phyloP scores from a whole-genome alignment of 225 moss, liverwort and hornwort species.

The Physcomitrium patens region DNA sequence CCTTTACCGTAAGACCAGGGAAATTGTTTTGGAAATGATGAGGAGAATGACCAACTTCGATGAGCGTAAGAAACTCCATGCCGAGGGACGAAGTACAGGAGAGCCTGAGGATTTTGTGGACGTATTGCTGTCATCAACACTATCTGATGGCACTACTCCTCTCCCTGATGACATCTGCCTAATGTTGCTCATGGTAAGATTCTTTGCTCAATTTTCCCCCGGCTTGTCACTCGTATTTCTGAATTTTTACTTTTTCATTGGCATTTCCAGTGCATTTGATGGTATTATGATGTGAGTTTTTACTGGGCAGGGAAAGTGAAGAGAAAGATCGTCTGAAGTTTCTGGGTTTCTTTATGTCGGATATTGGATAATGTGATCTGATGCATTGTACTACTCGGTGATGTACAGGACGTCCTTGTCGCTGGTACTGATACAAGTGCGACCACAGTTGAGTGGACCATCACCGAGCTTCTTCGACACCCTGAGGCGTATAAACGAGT shows the following conservation, averaged over 20 bases:
- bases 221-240: not conserved
- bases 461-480: conserved; percentile 68
- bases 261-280: not conserved
- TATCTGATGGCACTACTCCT: conserved; percentile 38
- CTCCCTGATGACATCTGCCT: conserved; percentile 46
- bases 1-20: conserved; percentile 24
- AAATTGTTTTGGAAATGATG: conserved; percentile 36
- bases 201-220: not conserved
- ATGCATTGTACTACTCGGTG: not conserved
- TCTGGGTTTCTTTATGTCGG: not conserved
- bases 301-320: not conserved
- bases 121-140: conserved; percentile 59
- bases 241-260: not conserved
- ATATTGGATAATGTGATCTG: conserved; percentile 1
- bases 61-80: conserved; percentile 41
- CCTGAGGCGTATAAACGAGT: conserved; percentile 52
- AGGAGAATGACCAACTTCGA: conserved; percentile 42
- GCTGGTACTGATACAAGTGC: conserved; percentile 72
- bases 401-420: conserved; percentile 65
- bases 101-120: conserved; percentile 64
- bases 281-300: not conserved
- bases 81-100: conserved; percentile 40
- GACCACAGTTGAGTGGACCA: conserved; percentile 60
- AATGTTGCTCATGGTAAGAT: conserved; percentile 43
- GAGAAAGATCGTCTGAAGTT: not conserved